Percentiles rank a stretch among this genome's conserved stretches.
These are phyloP conservation scores for Bipolaris oryzae DNA, from an alignment of 2,329 filamentous ascomycete species.

Conservation along the genomic window DNA sequence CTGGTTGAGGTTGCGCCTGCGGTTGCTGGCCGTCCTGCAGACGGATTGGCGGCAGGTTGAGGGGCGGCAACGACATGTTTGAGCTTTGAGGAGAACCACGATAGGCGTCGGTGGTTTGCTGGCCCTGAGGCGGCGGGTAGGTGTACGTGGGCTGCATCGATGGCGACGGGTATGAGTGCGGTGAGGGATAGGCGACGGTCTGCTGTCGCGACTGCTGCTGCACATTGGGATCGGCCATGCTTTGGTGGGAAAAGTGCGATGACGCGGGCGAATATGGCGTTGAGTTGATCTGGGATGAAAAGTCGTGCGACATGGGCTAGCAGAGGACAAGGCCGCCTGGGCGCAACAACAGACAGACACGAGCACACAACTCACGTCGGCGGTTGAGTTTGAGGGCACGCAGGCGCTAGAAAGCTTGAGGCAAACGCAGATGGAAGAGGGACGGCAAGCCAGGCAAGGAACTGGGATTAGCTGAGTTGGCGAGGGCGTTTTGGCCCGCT, in stretches of 20 bases:
- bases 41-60: slow-evolving; percentile 60
- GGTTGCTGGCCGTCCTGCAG: slow-evolving; percentile 53
- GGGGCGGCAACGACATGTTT: slow-evolving; percentile 52
- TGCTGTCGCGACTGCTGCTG: slow-evolving; percentile 43
- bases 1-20: slow-evolving; percentile 37
- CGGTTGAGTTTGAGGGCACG: slow-evolving; percentile 21
- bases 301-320: slow-evolving; percentile 44
- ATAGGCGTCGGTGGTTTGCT: slow-evolving; percentile 50
- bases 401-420: slow-evolving; percentile 21
- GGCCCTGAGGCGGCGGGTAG: slow-evolving; percentile 53
- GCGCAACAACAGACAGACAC: slow-evolving; percentile 26
- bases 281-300: slow-evolving; percentile 30
- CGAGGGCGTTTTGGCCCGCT: slow-evolving; percentile 26
- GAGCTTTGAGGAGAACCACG: slow-evolving; percentile 55
- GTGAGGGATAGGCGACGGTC: slow-evolving; percentile 51
- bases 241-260: slow-evolving; percentile 40
- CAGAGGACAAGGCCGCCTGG: slow-evolving; percentile 32
- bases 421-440: slow-evolving; percentile 14
- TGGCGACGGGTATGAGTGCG: slow-evolving; percentile 59
- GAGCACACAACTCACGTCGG: slow-evolving; percentile 13
- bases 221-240: slow-evolving; percentile 43
- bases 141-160: slow-evolving; percentile 57
- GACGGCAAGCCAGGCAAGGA: slow-evolving; percentile 17
- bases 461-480: slow-evolving; percentile 32
- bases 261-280: slow-evolving; percentile 42